These are phyloP conservation scores for Pterocarpus santalinus DNA, from an alignment of 306 rosid genomes.

Conservation along the genomic window DNA sequence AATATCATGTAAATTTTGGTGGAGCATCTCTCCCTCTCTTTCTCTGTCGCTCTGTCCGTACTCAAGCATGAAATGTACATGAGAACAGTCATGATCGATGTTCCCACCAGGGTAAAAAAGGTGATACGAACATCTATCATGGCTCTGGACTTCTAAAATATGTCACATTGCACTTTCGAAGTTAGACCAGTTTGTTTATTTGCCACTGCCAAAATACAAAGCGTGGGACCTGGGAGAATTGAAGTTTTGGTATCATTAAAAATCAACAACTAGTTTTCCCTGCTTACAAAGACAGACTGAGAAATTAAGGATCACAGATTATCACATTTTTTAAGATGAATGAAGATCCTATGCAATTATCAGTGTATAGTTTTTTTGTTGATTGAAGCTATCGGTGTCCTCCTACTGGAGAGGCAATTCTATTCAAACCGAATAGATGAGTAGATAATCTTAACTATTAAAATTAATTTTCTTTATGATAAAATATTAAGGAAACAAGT, in stretches of 20 bases:
- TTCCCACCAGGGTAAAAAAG: conserved; percentile 35
- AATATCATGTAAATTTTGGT: conserved; percentile 31
- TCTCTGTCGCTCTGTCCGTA: conserved; percentile 43
- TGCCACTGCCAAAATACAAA: background rate
- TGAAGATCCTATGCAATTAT: background rate
- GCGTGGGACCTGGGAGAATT: background rate
- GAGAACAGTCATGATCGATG: conserved; percentile 49
- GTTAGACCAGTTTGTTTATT: background rate
- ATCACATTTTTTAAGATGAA: background rate
- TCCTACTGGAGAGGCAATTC: too few relatives aligned
- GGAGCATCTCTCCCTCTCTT: conserved; percentile 36
- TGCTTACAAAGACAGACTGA: background rate
- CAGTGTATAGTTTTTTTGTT: too few relatives aligned
- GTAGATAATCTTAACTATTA: too few relatives aligned
- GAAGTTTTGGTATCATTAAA: background rate
- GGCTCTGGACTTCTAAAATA: background rate
- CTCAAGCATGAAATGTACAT: conserved; percentile 42
- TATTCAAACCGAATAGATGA: too few relatives aligned
- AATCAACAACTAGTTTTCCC: background rate
- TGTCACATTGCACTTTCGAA: background rate
- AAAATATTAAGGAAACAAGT: too few relatives aligned
- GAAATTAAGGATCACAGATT: background rate
- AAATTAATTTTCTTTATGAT: too few relatives aligned
- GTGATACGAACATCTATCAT: conserved; percentile 6
- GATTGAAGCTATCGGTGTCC: too few relatives aligned